Evolutionary conservation across 306 rosid genomes (phyloP), one percentile per base, ranked within the genome.

Genomic region (Alnus glutinosa): DNA sequence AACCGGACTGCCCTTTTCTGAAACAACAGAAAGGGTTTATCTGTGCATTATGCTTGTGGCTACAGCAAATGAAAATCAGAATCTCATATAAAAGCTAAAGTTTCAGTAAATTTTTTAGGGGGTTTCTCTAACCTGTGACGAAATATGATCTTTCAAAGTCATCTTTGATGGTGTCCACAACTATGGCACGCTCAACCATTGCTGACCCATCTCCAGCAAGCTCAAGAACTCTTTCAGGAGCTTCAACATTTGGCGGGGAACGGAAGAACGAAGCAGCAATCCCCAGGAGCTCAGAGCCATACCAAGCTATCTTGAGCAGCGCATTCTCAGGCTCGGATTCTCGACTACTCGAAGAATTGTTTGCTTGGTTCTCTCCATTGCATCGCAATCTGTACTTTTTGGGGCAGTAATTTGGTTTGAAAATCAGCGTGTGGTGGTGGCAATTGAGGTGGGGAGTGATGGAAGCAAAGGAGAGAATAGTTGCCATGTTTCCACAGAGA

Each of bases 251-350:
- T 30, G 89, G 46, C 14, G 92, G 89, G 6, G 97, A 75, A 34
- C 93, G 90, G 78, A 92, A 89, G 68, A 79, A 87, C 19, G 98
- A 94, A 74, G 97, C 87, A 77, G 97, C 93, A 77, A 94, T 86
- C 12, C 98, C 97, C 47, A 94, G 84, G 68, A 94, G 87, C 87
- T 94, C 98, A 14, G 97, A 94, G 83, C 93, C 73, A 81, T 94
- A 89, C 98, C 98, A 92, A 73, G 97, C 98, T 18, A 89, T 50
- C 82, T 89, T 92, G 14, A 94, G 93, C 78, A 94, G 49, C 18
- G 90, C 86, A 75, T 92, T 94, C 79, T 88, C 84, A 4, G 86
- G 81, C 64, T 79, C 79, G 7, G 93, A 79, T 49, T 85, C 90
- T 70, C 52, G 74, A 36, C 75, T 70, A 37, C 83, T 52, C 2